phyloP scores from a whole-genome alignment of 805 yeast species.

The Starmerella etchellsii region DNA sequence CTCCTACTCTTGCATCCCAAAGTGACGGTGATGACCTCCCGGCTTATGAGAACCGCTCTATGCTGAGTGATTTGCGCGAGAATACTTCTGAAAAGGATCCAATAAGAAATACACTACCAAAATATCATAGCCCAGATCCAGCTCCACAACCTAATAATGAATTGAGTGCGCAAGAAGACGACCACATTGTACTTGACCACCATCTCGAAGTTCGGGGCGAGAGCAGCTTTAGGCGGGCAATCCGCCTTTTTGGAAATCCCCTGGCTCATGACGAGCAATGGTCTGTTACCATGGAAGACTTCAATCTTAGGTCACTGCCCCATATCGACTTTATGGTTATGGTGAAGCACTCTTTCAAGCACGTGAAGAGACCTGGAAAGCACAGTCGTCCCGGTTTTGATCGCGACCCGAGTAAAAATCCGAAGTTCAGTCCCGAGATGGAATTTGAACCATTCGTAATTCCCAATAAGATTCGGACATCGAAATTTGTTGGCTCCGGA shows the following conservation, averaged over 20 bases:
- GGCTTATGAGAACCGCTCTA: no score
- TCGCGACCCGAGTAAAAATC: not conserved
- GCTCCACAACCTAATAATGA: no score
- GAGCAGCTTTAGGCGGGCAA: not conserved
- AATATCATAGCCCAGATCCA: no score
- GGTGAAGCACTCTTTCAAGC: not conserved
- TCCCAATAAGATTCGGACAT: not conserved
- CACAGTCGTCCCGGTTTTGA: not conserved
- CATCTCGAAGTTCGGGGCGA: not conserved
- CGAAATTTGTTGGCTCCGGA: not conserved
- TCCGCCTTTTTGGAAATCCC: not conserved
- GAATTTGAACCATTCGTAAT: not conserved
- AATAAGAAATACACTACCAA: no score
- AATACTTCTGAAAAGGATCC: no score
- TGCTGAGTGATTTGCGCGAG: no score
- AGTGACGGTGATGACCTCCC: no score
- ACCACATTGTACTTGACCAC: no score
- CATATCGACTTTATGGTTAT: not conserved
- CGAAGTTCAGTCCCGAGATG: not conserved
- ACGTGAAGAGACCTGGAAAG: no score
- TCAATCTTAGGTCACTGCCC: not conserved
- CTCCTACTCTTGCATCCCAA: no score
- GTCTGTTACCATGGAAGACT: not conserved
- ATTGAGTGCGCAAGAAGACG: no score
- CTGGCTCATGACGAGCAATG: not conserved